Percentiles rank a stretch among this genome's conserved stretches.
Evolutionary conservation across 1,139 yeast species (phyloP).

Genomic region (Debaryomyces nepalensis): DNA sequence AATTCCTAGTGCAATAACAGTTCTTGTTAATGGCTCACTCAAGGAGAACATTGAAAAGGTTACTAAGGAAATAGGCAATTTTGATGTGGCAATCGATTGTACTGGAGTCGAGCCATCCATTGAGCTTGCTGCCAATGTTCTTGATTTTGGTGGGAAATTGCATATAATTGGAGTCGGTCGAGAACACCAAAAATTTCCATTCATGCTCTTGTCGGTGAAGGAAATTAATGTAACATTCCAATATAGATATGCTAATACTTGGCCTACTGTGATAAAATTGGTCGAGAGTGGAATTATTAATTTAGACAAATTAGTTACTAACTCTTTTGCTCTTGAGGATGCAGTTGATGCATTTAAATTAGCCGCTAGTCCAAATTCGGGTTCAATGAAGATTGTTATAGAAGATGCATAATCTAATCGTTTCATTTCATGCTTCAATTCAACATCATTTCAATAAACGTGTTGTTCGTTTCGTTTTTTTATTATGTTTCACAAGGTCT

Average conservation of each 20-base stretch:
- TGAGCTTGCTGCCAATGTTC: conserved; percentile 33
- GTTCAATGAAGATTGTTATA: conserved; percentile 17
- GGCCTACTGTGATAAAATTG: conserved; percentile 30
- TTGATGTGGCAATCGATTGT: conserved; percentile 31
- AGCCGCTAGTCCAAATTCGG: conserved; percentile 15
- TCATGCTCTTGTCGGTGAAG: conserved; percentile 41
- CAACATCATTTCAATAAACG: too few relatives aligned
- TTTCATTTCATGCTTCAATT: too few relatives aligned
- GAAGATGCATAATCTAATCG: conserved; percentile 11
- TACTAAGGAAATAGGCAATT: conserved; percentile 13
- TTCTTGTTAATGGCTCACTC: conserved; percentile 24
- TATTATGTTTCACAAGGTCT: too few relatives aligned
- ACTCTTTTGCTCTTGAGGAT: conserved; percentile 15
- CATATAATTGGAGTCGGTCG: conserved; percentile 42
- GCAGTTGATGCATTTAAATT: conserved; percentile 17
- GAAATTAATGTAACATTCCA: conserved; percentile 41
- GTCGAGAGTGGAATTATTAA: conserved; percentile 14
- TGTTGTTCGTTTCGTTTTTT: too few relatives aligned
- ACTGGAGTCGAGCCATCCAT: conserved; percentile 35
- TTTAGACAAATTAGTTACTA: conserved; percentile 17
- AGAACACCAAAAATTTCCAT: conserved; percentile 38
- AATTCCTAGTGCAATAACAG: conserved; percentile 32
- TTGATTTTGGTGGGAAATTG: conserved; percentile 36
- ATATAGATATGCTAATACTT: conserved; percentile 42
- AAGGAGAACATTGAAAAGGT: conserved; percentile 29